Base-by-base conservation (phyloP, 768 basidiomycete species). In the Mycena rosella region DNA sequence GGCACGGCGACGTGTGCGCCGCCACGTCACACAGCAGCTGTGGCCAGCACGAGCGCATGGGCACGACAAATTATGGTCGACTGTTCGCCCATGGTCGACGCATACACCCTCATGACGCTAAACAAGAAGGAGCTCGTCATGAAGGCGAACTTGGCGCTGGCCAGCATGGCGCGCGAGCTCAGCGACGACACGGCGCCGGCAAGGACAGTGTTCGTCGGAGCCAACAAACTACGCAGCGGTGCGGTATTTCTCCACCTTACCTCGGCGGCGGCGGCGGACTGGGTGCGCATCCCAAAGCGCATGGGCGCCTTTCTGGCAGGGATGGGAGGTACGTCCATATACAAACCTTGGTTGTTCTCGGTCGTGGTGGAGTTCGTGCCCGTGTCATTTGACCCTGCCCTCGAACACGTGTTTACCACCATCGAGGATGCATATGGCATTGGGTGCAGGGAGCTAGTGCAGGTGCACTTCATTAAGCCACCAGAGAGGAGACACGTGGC, bases 301-400 rank as follows among this genome's bases (percentile, higher is more conserved):
- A 63, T 70, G 22, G 22, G 49, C 8, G 10, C 18, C 0, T 72
- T 76, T 36, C 64, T 68, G 11, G 54, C 17, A 2, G 44, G 51
- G 2, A 61, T 68, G 20, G 70, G 71, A 32, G 68, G 69, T n/a
- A 61, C 30, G 30, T 66, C 65, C 3, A 24, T 26, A 20, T 54
- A 64, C 26, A 65, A 61, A 24, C 49, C 51, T 2, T 27, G 54
- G 9, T n/a, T 51, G 1, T 71, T 60, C 27, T 32, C 53, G 0
- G 59, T 70, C 1, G 38, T 77, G 1, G 74, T 70, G 5, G 67
- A 75, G 32, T 75, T 67, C 29, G 72, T 80, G 2, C 75, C 77
- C 0, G 58, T 71, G 0, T 27, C 60, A 0, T 72, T 75, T 42
- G 52, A 68, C 42, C 68, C 72, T 0, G 49, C 20, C 15, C 7